Evolutionary conservation across 2,329 filamentous ascomycete genomes (phyloP).

Genomic region (Colletotrichum karsti): DNA sequence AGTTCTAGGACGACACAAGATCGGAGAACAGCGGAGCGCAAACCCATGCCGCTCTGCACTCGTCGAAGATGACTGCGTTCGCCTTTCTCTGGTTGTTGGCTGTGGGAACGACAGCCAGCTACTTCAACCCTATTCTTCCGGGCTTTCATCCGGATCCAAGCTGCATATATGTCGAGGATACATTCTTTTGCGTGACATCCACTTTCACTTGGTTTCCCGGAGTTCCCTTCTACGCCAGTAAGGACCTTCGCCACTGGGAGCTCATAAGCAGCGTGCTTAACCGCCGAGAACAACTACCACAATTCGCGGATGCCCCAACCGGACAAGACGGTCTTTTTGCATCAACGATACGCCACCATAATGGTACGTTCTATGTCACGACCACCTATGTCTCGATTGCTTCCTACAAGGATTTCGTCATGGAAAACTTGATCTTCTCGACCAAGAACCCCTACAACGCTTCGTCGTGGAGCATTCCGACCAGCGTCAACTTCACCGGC

Average conservation of each 20-base stretch:
- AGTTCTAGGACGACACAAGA: neutral
- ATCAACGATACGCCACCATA: slow-evolving; percentile 33
- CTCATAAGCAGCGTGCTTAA: slow-evolving; percentile 32
- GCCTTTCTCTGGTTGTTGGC: neutral
- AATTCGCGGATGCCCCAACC: neutral
- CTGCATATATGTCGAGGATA: slow-evolving; percentile 35
- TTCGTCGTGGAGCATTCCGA: slow-evolving; percentile 32
- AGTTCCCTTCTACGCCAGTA: slow-evolving; percentile 47
- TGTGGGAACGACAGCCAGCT: neutral
- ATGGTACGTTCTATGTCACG: slow-evolving; percentile 31
- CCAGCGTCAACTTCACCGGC: slow-evolving; percentile 28
- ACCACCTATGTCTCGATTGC: neutral
- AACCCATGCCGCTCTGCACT: neutral
- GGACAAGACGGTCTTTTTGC: slow-evolving; percentile 35
- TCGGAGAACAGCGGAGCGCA: neutral
- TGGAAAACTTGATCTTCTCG: slow-evolving; percentile 31
- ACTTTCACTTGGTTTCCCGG: slow-evolving; percentile 69
- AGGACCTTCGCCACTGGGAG: slow-evolving; percentile 39
- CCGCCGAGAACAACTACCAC: neutral
- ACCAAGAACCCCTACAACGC: slow-evolving; percentile 29
- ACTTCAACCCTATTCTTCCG: slow-evolving; percentile 38
- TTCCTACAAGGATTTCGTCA: slow-evolving; percentile 29
- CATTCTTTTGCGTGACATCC: slow-evolving; percentile 55
- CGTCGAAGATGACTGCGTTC: neutral
- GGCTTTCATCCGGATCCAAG: slow-evolving; percentile 41